These are phyloP conservation scores for Aphelidium insulamus DNA, from an alignment of 371 early-diverging fungal genomes.

Conservation along the genomic window DNA sequence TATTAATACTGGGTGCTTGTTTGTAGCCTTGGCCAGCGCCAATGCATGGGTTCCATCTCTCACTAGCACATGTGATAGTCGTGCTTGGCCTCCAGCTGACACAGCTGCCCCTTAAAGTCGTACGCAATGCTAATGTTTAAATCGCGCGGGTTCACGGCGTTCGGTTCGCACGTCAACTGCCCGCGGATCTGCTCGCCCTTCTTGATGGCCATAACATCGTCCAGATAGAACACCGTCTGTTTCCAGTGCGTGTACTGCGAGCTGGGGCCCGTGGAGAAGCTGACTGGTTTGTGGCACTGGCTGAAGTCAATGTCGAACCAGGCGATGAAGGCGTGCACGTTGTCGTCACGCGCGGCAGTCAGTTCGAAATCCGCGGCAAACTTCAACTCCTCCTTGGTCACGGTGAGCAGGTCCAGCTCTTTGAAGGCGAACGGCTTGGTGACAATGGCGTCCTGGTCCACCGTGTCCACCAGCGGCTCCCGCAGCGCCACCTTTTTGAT, in stretches of 20 bases:
- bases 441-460: conserved; percentile 53
- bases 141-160: conserved; percentile 73
- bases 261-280: conserved; percentile 74
- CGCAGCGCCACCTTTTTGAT: conserved; percentile 68
- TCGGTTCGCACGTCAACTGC: conserved; percentile 52
- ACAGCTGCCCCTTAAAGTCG: conserved; percentile 36
- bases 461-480: conserved; percentile 83
- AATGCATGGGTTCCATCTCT: no score
- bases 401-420: conserved; percentile 53
- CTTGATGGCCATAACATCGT: conserved; percentile 36
- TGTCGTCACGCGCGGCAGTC: conserved; percentile 49
- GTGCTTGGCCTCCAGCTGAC: conserved; percentile 32
- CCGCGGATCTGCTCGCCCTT: conserved; percentile 67
- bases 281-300: conserved; percentile 58
- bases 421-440: conserved; percentile 48
- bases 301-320: conserved; percentile 89
- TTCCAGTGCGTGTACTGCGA: conserved; percentile 94
- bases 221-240: conserved; percentile 82
- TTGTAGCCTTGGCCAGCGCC: no score
- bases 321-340: conserved; percentile 67
- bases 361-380: conserved; percentile 58
- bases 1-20: no score
- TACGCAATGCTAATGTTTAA: conserved; percentile 70
- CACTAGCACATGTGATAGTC: conserved; percentile 63
- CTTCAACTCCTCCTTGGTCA: conserved; percentile 58